Base-by-base conservation (phyloP, 2,329 filamentous ascomycete species). In the Cordyceps tenuipes region DNA sequence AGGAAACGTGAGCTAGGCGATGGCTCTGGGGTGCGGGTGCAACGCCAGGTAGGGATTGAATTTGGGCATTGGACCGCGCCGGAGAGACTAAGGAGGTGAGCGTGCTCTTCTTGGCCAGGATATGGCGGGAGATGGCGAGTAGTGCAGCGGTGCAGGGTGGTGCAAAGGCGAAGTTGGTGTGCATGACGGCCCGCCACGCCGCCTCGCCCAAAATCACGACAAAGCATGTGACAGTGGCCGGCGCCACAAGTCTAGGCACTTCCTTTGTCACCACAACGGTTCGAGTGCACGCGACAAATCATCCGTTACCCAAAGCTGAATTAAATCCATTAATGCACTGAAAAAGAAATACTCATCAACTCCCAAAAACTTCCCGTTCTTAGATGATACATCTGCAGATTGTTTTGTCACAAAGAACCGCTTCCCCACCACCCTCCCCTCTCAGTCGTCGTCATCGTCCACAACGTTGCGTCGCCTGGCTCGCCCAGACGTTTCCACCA, bases 391-490 rank as follows among this genome's bases (percentile, higher is more conserved):
- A 59, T 39, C 50, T 31, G 51, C 58, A 53, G 47, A 3, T 54
- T 48, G 9, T 44, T 55, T 61, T 60, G 59, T 47, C n/a, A n/a
- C 31, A 34, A 29, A 31, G 46, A n/a, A 49, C 31, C 49, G 48
- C 8, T 19, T 3, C 56, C 26, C 8, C 51, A 46, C 52, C 54
- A 62, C 57, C 23, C 54, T 53, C 63, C 57, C 54, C 61, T 63
- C 67, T 63, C 79, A 77, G 47, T 84, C 82, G 46, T 85, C 83
- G 60, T 85, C 82, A 59, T 85, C 83, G 59, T 84, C 82, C 61
- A 86, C 76, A 64, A 86, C 73, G 46, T 76, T 77, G 64, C 82
- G 79, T 62, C 83, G 77, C 67, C 82, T 79, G 55, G 77, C 74
- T 62, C 78, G 71, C 59, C 80, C 75, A 41, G 72, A 71, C 58